These are phyloP conservation scores for Lentinula raphanica DNA, from an alignment of 768 basidiomycete genomes.

Conservation along the genomic window DNA sequence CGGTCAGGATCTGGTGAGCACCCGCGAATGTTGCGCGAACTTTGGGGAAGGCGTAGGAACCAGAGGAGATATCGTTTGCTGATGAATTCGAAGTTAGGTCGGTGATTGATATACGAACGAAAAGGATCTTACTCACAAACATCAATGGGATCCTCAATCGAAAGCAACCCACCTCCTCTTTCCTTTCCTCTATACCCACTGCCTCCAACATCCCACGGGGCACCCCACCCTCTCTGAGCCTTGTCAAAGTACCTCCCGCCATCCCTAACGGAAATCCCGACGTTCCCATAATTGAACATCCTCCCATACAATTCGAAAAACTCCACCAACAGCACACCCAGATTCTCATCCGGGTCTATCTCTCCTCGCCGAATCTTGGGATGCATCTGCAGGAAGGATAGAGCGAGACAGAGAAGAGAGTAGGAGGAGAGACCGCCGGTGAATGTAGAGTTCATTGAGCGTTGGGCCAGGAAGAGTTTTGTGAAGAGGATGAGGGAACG, in stretches of 20 bases:
- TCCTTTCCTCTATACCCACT: constrained; percentile 35
- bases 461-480: constrained; percentile 85
- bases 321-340: constrained; percentile 93
- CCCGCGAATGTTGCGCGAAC: constrained; percentile 84
- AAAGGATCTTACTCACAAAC: constrained; percentile 49
- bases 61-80: constrained; percentile 93
- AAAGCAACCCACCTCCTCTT: constrained; percentile 46
- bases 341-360: constrained; percentile 80
- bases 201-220: no score
- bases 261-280: constrained; percentile 82
- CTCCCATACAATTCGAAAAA: constrained; percentile 95
- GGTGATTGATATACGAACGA: constrained; percentile 2
- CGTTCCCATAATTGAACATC: constrained; percentile 86
- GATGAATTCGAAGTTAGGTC: not conserved
- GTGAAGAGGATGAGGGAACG: constrained; percentile 80
- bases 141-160: constrained; percentile 93
- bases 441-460: constrained; percentile 97
- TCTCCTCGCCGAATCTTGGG: constrained; percentile 88
- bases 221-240: no score
- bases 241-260: constrained; percentile 91
- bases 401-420: constrained; percentile 86
- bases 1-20: constrained; percentile 72
- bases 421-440: constrained; percentile 94
- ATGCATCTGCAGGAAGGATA: constrained; percentile 96
- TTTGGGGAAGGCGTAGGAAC: constrained; percentile 77